A percentile compares a stretch with the other conserved stretches of the same genome.
Conservation (phyloP, 2,329 filamentous ascomycete genomes). For the Ambrosiella beaveri region DNA sequence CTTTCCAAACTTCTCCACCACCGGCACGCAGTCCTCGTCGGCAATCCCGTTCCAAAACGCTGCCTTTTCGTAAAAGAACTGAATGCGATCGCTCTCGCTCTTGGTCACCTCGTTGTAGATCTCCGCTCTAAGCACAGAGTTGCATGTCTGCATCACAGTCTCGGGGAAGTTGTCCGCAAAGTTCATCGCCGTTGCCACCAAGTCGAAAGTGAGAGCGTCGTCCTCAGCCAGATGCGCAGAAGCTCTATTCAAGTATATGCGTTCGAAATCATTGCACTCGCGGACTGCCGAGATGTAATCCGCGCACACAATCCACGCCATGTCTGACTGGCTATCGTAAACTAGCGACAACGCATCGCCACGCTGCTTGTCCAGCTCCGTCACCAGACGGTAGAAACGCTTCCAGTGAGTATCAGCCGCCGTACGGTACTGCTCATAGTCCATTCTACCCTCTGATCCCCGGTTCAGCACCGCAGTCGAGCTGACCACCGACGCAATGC, state of each 20-base stretch:
- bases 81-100: constrained; percentile 56
- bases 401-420: constrained; percentile 75
- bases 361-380: constrained; percentile 72
- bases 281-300: constrained; percentile 67
- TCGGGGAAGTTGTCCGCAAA: constrained; percentile 57
- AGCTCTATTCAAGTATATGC: constrained; percentile 36
- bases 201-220: constrained; percentile 36
- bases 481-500: constrained; percentile 55
- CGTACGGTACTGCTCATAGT: constrained; percentile 57
- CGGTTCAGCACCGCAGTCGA: constrained; percentile 50
- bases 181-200: constrained; percentile 51
- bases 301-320: constrained; percentile 72
- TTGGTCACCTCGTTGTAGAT: constrained; percentile 56
- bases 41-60: constrained; percentile 64
- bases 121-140: constrained; percentile 51
- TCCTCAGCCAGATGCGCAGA: constrained; percentile 28
- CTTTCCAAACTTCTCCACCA: constrained; percentile 52
- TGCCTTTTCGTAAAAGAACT: constrained; percentile 60
- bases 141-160: constrained; percentile 49
- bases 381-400: constrained; percentile 68
- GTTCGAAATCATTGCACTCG: constrained; percentile 62
- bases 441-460: constrained; percentile 44
- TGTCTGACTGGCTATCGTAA: constrained; percentile 50
- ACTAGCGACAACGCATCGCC: constrained; percentile 66
- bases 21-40: constrained; percentile 59